Conservation (phyloP, 768 basidiomycete genomes). For the Boletus coccyginus region DNA sequence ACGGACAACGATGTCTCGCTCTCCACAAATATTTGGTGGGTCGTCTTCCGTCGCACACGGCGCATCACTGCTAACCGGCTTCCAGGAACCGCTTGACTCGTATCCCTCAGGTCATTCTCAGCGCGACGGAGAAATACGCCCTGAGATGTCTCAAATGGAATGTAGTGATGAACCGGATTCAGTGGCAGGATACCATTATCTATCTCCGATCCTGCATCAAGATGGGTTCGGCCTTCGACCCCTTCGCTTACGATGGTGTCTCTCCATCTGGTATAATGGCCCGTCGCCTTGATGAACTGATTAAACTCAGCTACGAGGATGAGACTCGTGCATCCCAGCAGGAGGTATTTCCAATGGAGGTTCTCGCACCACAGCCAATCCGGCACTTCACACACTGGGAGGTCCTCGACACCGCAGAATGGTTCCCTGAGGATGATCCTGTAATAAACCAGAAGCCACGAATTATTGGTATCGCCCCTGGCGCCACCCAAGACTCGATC, state of each 20-base stretch:
- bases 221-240: slow-evolving; percentile 24
- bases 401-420: slow-evolving; percentile 17
- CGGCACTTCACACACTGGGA: slow-evolving; percentile 5
- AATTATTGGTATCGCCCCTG: slow-evolving; percentile 29
- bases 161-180: slow-evolving; percentile 13
- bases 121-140: slow-evolving; percentile 21
- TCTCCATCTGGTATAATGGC: slow-evolving; percentile 18
- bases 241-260: slow-evolving; percentile 18
- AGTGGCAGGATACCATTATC: slow-evolving; percentile 24
- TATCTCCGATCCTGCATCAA: slow-evolving; percentile 26
- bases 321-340: not conserved
- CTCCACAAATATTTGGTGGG: slow-evolving; percentile 32
- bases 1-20: slow-evolving; percentile 32
- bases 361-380: slow-evolving; percentile 15
- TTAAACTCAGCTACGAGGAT: slow-evolving; percentile 6
- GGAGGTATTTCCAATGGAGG: not conserved
- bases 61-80: slow-evolving; percentile 3
- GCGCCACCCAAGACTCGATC: slow-evolving; percentile 9
- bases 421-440: slow-evolving; percentile 33
- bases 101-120: slow-evolving; percentile 23
- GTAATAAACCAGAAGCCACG: slow-evolving; percentile 28
- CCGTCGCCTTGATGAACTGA: slow-evolving; percentile 19
- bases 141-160: slow-evolving; percentile 24
- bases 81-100: slow-evolving; percentile 21
- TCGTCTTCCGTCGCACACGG: not conserved